Percentiles rank a stretch among this genome's conserved stretches.
These are phyloP conservation scores for Rosellinia necatrix DNA, from an alignment of 2,329 filamentous ascomycete species.

Conservation along the genomic window DNA sequence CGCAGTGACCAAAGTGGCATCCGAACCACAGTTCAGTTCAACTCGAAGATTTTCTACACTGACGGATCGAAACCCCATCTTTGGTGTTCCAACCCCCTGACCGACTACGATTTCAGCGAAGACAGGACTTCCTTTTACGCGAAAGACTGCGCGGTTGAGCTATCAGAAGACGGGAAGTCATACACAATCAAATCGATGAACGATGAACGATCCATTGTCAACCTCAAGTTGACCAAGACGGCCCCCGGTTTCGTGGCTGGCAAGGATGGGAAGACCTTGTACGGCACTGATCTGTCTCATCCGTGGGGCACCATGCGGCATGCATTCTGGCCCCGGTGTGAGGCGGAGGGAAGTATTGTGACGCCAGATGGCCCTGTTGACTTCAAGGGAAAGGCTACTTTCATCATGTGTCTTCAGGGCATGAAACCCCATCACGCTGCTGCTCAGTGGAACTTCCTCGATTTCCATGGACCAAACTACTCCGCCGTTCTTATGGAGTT, in stretches of 20 bases:
- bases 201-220: slow-evolving; percentile 80
- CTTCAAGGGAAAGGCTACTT: slow-evolving; percentile 78
- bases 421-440: slow-evolving; percentile 99
- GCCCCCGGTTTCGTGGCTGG: slow-evolving; percentile 85
- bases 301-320: slow-evolving; percentile 95
- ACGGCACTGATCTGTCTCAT: slow-evolving; percentile 80
- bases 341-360: slow-evolving; percentile 79
- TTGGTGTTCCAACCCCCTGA: slow-evolving; percentile 82
- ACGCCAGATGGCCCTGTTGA: slow-evolving; percentile 82
- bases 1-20: slow-evolving; percentile 67
- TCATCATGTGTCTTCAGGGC: slow-evolving; percentile 86
- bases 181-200: slow-evolving; percentile 92
- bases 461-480: slow-evolving; percentile 86
- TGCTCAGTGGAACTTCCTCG: slow-evolving; percentile 88
- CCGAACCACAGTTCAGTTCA: slow-evolving; percentile 90
- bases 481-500: slow-evolving; percentile 96
- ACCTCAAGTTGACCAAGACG: slow-evolving; percentile 76
- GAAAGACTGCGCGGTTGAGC: slow-evolving; percentile 80
- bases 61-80: slow-evolving; percentile 73
- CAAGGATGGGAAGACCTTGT: slow-evolving; percentile 81
- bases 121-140: slow-evolving; percentile 84
- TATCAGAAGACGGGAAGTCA: slow-evolving; percentile 79
- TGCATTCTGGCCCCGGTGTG: slow-evolving; percentile 90
- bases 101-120: slow-evolving; percentile 81
- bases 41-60: slow-evolving; percentile 85